phyloP scores from a whole-genome alignment of 1,284 basidiomycete genomes.

The Phylloporus sp. region DNA sequence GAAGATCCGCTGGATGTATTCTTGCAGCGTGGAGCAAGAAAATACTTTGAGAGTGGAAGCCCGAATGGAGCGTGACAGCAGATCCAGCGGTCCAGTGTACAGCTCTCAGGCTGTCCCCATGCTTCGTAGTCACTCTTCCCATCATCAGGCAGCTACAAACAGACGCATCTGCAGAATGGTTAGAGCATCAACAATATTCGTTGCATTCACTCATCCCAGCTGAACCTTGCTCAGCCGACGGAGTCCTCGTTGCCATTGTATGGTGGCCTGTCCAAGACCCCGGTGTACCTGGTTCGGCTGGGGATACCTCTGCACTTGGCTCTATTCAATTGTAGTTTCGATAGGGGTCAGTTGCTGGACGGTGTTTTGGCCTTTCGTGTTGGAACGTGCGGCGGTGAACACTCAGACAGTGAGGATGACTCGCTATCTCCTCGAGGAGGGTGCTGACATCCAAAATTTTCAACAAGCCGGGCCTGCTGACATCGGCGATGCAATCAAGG shows the following conservation, averaged over 20 bases:
- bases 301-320: background rate
- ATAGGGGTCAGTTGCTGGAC: background rate
- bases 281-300: background rate
- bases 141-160: background rate
- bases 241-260: background rate
- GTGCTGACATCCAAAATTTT: background rate
- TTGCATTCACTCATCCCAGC: background rate
- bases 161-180: background rate
- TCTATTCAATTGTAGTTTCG: background rate
- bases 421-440: background rate
- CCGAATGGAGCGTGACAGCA: slow-evolving; percentile 35
- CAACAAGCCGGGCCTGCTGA: background rate
- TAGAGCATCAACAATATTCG: background rate
- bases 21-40: slow-evolving; percentile 72
- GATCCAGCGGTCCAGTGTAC: too few species aligned
- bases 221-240: background rate
- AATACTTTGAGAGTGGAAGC: slow-evolving; percentile 61
- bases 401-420: background rate
- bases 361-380: background rate
- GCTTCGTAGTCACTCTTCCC: background rate
- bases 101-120: too few species aligned
- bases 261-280: background rate
- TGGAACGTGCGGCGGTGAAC: background rate
- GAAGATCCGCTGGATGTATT: slow-evolving; percentile 84
- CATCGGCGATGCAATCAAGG: background rate